A percentile compares a stretch with the other conserved stretches of the same genome.
These are phyloP conservation scores for Cyanidioschyzon merolae DNA, from an alignment of 23 red algal species.

Conservation along the genomic window DNA sequence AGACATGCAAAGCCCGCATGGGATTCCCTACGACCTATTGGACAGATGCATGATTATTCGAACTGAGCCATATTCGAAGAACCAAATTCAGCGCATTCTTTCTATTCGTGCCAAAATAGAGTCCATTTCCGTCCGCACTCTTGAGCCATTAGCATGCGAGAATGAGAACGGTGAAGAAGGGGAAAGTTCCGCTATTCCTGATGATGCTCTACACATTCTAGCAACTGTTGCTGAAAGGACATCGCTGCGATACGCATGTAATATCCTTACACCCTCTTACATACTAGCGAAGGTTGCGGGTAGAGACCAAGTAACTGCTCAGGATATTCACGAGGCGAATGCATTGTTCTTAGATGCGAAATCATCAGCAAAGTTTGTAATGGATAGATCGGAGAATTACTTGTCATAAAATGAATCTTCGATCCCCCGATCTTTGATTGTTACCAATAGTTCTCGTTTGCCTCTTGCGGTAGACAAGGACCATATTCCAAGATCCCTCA, in stretches of 20 bases:
- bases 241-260: conserved; percentile 68
- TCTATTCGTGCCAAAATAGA: conserved; percentile 63
- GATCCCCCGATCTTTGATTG: not conserved
- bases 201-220: conserved; percentile 44
- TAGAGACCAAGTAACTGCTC: conserved; percentile 46
- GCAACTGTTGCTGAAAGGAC: conserved; percentile 68
- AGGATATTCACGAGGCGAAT: conserved; percentile 77
- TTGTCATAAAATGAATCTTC: not conserved
- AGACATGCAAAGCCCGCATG: conserved; percentile 70
- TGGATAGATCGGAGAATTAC: conserved; percentile 27
- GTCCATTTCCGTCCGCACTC: conserved; percentile 29
- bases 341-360: conserved; percentile 85
- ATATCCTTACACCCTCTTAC: conserved; percentile 68
- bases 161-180: not conserved
- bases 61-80: conserved; percentile 66
- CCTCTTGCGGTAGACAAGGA: not conserved
- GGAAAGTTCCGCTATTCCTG: conserved; percentile 24
- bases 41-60: conserved; percentile 84
- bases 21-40: conserved; percentile 81
- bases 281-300: conserved; percentile 68
- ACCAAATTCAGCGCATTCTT: conserved; percentile 67
- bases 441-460: not conserved
- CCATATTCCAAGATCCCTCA: not conserved
- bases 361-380: conserved; percentile 49
- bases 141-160: not conserved